Percentiles rank a stretch among this genome's conserved stretches.
phyloP scores from a whole-genome alignment of 2,329 filamentous ascomycete genomes.

The Didymella segeticola region DNA sequence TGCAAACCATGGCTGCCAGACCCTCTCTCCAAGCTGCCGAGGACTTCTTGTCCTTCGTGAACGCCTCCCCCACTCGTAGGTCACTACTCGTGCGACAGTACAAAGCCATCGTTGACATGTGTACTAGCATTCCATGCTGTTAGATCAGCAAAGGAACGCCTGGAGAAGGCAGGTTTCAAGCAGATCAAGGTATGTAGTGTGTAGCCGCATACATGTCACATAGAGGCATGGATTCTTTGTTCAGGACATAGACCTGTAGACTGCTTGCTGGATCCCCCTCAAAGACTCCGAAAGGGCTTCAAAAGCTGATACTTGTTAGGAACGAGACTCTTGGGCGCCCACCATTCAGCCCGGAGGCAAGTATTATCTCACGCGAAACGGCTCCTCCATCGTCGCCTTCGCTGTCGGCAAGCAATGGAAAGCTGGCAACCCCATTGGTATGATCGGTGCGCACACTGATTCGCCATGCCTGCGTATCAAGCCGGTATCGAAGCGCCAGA shows the following conservation, averaged over 20 bases:
- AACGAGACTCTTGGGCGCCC: constrained; percentile 87
- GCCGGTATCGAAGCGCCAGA: constrained; percentile 88
- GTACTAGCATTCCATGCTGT: constrained; percentile 91
- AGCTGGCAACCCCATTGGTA: constrained; percentile 86
- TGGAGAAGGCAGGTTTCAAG: constrained; percentile 84
- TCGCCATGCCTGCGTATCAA: constrained; percentile 92
- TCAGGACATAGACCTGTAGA: background rate
- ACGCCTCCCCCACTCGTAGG: constrained; percentile 91
- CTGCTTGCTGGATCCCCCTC: background rate
- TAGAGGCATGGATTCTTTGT: background rate
- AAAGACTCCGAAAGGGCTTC: background rate
- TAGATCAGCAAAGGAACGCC: constrained; percentile 74
- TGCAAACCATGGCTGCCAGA: constrained; percentile 46
- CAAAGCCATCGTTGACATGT: constrained; percentile 11
- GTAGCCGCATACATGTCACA: background rate
- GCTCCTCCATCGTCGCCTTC: constrained; percentile 90
- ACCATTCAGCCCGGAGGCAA: constrained; percentile 84
- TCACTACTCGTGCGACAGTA: constrained; percentile 13
- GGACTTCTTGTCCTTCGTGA: constrained; percentile 93
- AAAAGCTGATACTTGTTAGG: constrained; percentile 53
- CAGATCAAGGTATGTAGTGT: constrained; percentile 69
- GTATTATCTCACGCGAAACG: constrained; percentile 95
- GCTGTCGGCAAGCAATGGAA: constrained; percentile 90
- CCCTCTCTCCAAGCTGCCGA: constrained; percentile 62
- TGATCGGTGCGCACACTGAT: constrained; percentile 96